phyloP scores from a whole-genome alignment of 2,329 filamentous ascomycete genomes.

The Phaeosphaeriaceae sp. region DNA sequence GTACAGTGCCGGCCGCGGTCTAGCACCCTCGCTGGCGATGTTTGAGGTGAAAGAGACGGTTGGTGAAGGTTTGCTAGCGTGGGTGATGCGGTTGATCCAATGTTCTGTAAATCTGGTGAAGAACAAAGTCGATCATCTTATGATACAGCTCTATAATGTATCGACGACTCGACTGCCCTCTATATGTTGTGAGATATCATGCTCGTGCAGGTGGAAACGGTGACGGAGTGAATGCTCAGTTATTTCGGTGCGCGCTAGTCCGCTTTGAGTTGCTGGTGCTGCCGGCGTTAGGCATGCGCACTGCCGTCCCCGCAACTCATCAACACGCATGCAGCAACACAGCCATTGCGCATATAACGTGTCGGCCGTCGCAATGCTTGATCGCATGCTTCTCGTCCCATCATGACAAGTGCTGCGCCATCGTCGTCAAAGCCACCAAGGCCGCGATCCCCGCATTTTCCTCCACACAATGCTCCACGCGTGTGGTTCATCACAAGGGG shows the following conservation, averaged over 20 bases:
- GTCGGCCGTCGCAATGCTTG: background rate
- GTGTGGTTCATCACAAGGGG: constrained; percentile 93
- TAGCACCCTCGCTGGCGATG: too few relatives aligned
- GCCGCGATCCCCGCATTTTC: constrained; percentile 59
- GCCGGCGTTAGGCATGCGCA: constrained; percentile 17
- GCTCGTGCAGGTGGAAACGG: constrained; percentile 6
- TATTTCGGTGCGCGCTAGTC: constrained; percentile 25
- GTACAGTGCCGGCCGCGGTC: too few relatives aligned
- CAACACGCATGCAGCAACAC: constrained; percentile 4
- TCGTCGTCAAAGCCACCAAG: constrained; percentile 40
- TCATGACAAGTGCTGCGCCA: constrained; percentile 22
- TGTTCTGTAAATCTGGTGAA: background rate
- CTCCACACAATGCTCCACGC: constrained; percentile 71
- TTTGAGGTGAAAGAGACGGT: background rate
- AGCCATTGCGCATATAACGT: background rate
- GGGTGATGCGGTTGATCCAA: background rate
- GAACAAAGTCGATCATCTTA: background rate
- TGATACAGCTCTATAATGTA: too few relatives aligned
- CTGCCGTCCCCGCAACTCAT: constrained; percentile 18
- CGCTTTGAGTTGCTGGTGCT: constrained; percentile 10
- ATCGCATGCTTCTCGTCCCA: background rate
- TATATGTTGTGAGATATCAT: background rate
- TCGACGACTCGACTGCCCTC: background rate
- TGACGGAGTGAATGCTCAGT: constrained; percentile 14
- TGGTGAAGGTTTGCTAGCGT: background rate